These are phyloP conservation scores for Trichoderma sp. DNA, from an alignment of 2,329 filamentous ascomycete species.

Conservation along the genomic window DNA sequence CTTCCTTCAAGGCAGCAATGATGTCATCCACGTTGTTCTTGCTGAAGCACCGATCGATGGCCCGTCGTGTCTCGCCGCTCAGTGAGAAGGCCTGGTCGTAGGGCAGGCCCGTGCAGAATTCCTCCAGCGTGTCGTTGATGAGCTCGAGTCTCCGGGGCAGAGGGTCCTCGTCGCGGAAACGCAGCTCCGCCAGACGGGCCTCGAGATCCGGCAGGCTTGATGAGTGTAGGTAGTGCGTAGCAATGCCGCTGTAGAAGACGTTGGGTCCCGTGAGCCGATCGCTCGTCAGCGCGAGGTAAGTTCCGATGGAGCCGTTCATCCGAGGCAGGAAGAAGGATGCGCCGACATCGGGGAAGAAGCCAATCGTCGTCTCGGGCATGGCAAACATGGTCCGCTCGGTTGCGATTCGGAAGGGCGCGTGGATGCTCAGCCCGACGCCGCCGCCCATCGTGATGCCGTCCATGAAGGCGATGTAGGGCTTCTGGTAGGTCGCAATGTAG, in stretches of 20 bases:
- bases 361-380: slow-evolving; percentile 98
- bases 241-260: slow-evolving; percentile 86
- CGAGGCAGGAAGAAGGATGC: slow-evolving; percentile 94
- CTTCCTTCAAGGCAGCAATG: slow-evolving; percentile 64
- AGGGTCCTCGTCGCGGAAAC: slow-evolving; percentile 76
- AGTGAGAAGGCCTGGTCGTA: slow-evolving; percentile 69
- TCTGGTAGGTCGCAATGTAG: slow-evolving; percentile 87
- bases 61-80: slow-evolving; percentile 69
- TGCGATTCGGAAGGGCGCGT: slow-evolving; percentile 94
- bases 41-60: slow-evolving; percentile 83
- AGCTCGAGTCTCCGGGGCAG: slow-evolving; percentile 65
- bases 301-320: slow-evolving; percentile 83
- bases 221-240: slow-evolving; percentile 95
- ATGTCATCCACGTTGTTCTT: slow-evolving; percentile 70
- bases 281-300: slow-evolving; percentile 90
- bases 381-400: slow-evolving; percentile 95
- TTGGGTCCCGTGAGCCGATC: slow-evolving; percentile 80
- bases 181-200: slow-evolving; percentile 81
- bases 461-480: slow-evolving; percentile 94
- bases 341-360: slow-evolving; percentile 97
- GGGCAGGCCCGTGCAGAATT: slow-evolving; percentile 85
- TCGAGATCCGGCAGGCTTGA: slow-evolving; percentile 81
- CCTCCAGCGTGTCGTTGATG: slow-evolving; percentile 87
- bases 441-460: slow-evolving; percentile 99
- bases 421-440: slow-evolving; percentile 89